A percentile compares a stretch with the other conserved stretches of the same genome.
Conservation (phyloP, 75 land plant species). For the Cryptomeria japonica region DNA sequence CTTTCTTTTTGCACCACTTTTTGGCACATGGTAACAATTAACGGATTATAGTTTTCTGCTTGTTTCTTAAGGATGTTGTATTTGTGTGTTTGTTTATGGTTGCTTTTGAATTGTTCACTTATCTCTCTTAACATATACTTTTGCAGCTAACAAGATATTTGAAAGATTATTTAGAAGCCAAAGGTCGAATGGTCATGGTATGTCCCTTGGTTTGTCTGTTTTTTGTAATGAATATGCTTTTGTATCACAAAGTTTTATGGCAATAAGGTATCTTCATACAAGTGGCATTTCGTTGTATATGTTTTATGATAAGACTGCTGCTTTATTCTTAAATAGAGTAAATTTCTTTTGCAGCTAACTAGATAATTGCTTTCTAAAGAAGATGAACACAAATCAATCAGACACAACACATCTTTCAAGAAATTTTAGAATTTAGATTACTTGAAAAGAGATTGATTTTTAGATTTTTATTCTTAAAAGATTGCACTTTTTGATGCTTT, state of each 20-base stretch:
- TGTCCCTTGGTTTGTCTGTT: background rate
- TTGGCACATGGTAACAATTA: background rate
- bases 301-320: background rate
- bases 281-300: background rate
- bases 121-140: background rate
- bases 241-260: background rate
- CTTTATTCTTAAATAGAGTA: background rate
- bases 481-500: background rate
- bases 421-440: background rate
- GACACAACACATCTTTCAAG: background rate
- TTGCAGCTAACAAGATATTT: slow-evolving; percentile 72
- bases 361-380: background rate
- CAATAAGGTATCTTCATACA: background rate
- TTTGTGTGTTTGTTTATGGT: background rate
- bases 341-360: background rate
- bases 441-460: background rate
- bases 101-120: background rate
- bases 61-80: background rate
- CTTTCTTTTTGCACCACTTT: background rate
- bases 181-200: slow-evolving; percentile 75
- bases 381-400: background rate
- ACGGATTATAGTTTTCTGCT: background rate
- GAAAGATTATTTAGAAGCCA: slow-evolving; percentile 73
- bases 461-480: background rate
- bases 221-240: background rate